Evolutionary conservation across 2,329 filamentous ascomycete genomes (phyloP), one percentile per base, ranked within the genome.

Genomic region (Chaetomiaceae sp.): DNA sequence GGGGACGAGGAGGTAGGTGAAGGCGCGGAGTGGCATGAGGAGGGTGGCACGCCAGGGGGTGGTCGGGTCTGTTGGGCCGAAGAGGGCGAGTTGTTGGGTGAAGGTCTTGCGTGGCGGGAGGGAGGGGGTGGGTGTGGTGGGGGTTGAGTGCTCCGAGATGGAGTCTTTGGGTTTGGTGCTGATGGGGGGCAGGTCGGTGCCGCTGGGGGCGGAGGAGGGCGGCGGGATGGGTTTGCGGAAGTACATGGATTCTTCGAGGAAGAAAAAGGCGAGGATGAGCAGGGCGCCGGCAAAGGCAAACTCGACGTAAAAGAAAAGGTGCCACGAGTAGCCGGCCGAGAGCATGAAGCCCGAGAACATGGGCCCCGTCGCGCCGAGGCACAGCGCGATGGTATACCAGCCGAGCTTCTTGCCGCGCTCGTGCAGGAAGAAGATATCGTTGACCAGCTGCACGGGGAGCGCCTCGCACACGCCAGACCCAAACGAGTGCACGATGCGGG

Each of bases 291-390:
- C 63, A 41, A 83, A 82, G 3, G 77, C 79, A 42, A 79, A 71
- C 54, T 76, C 73, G 48, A 82, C 78, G 60, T 81, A 82, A 68
- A 82, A 83, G 67, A 78, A 83, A 0, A 82, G 71, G 14, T 75
- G 69, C 78, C 79, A 83, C 6, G 77, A 79, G 58, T 78, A 75
- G 9, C 76, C 75, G 1, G 71, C 78, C 0, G 73, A 71, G 6
- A 83, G 73, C 78, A 83, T 82, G 62, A 82, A 82, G 12, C 79
- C 78, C 1, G 79, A 77, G 43, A 78, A 81, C 1, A 83, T 66
- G 0, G 79, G 77, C 1, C 78, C 77, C 0, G 76, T 76, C 0
- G 76, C 68, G 4, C 78, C 78, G 10, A 80, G 70, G 57, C 78
- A 81, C 37, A 82, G 71, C 44, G 73, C 75, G 20, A 81, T 73